phyloP scores from a whole-genome alignment of 176 grass and related monocot genomes.

The Elymus sibiricus region DNA sequence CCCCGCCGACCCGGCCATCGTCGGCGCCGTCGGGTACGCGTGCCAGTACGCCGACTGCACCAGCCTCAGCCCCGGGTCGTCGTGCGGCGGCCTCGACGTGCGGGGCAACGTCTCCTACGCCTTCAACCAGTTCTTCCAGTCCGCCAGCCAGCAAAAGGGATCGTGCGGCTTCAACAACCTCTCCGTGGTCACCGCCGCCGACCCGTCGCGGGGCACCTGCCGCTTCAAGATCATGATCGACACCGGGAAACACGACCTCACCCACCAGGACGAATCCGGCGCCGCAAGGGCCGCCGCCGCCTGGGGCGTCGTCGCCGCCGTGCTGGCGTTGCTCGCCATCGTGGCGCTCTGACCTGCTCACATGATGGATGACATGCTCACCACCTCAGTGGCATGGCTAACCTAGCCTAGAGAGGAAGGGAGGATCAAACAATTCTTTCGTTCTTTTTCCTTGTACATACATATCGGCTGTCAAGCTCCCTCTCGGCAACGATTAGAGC shows the following conservation, averaged over 20 bases:
- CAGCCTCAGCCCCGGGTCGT: conserved; percentile 72
- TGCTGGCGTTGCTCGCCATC: background rate
- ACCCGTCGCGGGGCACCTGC: conserved; percentile 70
- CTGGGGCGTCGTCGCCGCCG: background rate
- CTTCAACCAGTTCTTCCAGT: conserved; percentile 92
- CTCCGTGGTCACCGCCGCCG: conserved; percentile 54
- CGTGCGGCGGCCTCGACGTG: conserved; percentile 53
- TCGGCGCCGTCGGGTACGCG: conserved; percentile 41
- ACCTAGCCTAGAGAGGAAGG: no score
- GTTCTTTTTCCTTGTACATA: no score
- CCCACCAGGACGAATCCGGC: background rate
- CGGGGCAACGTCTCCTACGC: conserved; percentile 79
- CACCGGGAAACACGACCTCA: conserved; percentile 46
- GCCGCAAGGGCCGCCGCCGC: background rate
- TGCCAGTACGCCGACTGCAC: conserved; percentile 87
- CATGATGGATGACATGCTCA: no score
- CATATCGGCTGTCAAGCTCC: no score
- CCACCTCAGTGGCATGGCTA: no score
- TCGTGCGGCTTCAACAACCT: conserved; percentile 67
- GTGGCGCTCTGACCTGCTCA: background rate
- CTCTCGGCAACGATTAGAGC: no score
- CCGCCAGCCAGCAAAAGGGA: conserved; percentile 50
- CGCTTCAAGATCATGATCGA: conserved; percentile 81
- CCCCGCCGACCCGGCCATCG: conserved; percentile 33
- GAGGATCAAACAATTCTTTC: no score